Percentiles rank a stretch among this genome's conserved stretches.
Evolutionary conservation across 345 rosid genomes (phyloP).

Genomic region (Syzygium grande): DNA sequence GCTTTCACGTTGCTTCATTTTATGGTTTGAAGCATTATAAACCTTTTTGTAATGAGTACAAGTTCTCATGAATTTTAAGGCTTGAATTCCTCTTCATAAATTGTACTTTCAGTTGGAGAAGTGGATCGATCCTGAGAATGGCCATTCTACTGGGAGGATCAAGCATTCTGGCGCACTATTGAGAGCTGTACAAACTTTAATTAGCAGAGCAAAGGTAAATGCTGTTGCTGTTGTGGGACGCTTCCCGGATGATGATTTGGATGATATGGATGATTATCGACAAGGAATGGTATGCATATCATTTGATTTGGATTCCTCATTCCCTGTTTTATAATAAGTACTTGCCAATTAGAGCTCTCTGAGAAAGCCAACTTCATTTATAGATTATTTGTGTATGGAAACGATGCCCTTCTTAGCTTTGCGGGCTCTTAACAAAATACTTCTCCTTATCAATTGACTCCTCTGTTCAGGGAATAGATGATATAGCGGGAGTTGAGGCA

Average conservation of each 20-base stretch:
- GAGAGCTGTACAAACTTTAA: conserved; percentile 36
- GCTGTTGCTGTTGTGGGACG: conserved; percentile 51
- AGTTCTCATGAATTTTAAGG: background rate
- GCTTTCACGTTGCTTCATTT: background rate
- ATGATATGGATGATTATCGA: conserved; percentile 36
- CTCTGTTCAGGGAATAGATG: conserved; percentile 40
- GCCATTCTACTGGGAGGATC: conserved; percentile 57
- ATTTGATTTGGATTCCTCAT: background rate
- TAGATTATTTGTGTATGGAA: background rate
- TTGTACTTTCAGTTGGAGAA: conserved; percentile 36
- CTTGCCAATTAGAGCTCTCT: background rate
- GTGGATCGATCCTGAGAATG: conserved; percentile 46
- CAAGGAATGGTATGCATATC: conserved; percentile 34
- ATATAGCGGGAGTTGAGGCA: conserved; percentile 68
- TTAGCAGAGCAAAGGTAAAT: conserved; percentile 30
- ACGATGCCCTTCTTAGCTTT: background rate
- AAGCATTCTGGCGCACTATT: conserved; percentile 40
- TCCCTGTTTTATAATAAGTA: background rate
- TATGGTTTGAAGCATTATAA: background rate
- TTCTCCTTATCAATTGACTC: background rate
- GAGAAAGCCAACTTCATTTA: background rate
- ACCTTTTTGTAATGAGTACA: background rate
- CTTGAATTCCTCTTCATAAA: background rate
- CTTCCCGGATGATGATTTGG: conserved; percentile 51
- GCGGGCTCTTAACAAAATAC: background rate